phyloP scores from a whole-genome alignment of 352 stramenopile species.

The Poterioochromonas sp. region DNA sequence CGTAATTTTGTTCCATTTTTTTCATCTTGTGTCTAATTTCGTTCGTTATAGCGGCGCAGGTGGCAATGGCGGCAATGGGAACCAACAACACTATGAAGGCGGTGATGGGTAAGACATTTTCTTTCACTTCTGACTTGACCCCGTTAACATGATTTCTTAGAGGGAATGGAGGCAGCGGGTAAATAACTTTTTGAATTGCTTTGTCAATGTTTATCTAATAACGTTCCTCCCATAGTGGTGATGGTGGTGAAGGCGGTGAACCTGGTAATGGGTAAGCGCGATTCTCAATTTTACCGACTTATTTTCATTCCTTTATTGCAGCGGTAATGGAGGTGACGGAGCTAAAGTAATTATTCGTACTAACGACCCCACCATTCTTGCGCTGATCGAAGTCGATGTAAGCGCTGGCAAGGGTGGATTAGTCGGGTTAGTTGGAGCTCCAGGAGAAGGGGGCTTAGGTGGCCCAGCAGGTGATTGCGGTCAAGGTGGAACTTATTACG shows the following conservation, averaged over 20 bases:
- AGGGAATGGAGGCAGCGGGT: too few relatives aligned
- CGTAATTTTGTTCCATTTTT: too few relatives aligned
- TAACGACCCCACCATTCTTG: neutral
- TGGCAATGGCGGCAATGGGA: constrained; percentile 2
- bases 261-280: too few relatives aligned
- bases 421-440: neutral
- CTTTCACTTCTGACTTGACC: too few relatives aligned
- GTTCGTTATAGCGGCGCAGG: neutral
- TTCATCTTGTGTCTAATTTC: neutral
- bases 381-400: neutral
- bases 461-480: neutral
- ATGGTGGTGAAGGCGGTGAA: neutral
- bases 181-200: too few relatives aligned
- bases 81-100: neutral
- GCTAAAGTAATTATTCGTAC: neutral
- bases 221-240: neutral
- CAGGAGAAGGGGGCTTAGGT: neutral
- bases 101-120: neutral
- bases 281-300: neutral
- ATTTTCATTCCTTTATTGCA: neutral
- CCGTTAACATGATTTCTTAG: too few relatives aligned
- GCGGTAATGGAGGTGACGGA: constrained; percentile 5
- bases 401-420: neutral
- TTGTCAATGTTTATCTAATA: neutral
- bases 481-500: neutral